Conservation (phyloP, 2,329 filamentous ascomycete genomes). For the Nigrograna mackinnonii region DNA sequence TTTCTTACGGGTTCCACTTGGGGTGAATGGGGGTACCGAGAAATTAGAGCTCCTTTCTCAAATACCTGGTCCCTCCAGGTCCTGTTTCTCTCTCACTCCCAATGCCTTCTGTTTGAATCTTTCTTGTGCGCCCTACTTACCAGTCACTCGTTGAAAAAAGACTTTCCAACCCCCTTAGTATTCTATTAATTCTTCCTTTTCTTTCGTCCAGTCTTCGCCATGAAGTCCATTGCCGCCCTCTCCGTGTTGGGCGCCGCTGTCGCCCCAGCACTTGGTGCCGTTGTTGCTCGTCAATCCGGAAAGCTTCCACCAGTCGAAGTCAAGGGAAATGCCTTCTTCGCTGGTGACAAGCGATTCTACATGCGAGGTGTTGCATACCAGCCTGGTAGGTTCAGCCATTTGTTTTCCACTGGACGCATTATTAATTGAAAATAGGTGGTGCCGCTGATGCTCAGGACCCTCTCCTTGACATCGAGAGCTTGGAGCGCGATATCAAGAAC, state of each 20-base stretch:
- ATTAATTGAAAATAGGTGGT: constrained; percentile 36
- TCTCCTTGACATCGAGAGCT: constrained; percentile 69
- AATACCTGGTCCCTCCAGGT: constrained; percentile 29
- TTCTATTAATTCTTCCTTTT: constrained; percentile 28
- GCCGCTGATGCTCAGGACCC: constrained; percentile 62
- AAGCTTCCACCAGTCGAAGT: constrained; percentile 59
- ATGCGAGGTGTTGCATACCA: constrained; percentile 68
- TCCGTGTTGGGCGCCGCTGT: constrained; percentile 28
- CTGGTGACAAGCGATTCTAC: constrained; percentile 62
- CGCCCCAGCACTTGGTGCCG: constrained; percentile 26
- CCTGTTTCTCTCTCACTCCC: constrained; percentile 14
- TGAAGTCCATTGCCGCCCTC: constrained; percentile 35
- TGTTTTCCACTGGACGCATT: background rate
- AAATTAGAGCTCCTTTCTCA: constrained; percentile 28
- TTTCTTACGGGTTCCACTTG: constrained; percentile 35
- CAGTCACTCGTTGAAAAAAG: constrained; percentile 40
- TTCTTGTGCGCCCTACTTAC: constrained; percentile 22
- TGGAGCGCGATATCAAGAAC: constrained; percentile 76
- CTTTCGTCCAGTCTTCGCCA: constrained; percentile 18
- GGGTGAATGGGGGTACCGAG: constrained; percentile 26
- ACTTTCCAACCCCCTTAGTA: constrained; percentile 16
- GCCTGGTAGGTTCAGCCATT: constrained; percentile 50
- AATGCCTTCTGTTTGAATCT: constrained; percentile 31
- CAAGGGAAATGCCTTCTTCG: constrained; percentile 68
- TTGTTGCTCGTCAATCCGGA: constrained; percentile 30